phyloP scores from a whole-genome alignment of 139 green algal species.

The Asterochloris erici region DNA sequence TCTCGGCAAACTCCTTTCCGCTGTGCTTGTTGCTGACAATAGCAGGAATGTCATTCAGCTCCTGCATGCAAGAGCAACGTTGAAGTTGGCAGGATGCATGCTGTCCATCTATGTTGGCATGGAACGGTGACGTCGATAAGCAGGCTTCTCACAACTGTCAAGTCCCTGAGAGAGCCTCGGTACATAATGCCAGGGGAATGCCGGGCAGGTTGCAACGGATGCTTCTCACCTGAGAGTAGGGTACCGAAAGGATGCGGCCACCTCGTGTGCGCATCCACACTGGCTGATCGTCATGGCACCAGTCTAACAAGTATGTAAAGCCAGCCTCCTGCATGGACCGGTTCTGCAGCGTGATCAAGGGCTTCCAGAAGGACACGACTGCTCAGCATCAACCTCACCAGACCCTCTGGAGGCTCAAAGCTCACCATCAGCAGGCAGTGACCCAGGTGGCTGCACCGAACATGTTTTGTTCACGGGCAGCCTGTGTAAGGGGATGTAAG shows the following conservation, averaged over 20 bases:
- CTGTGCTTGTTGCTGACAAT: neutral
- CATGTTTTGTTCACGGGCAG: neutral
- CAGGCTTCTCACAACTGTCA: too few relatives aligned
- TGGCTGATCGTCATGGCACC: conserved; percentile 20
- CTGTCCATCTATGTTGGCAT: too few relatives aligned
- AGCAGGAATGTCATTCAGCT: conserved; percentile 18
- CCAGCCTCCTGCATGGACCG: neutral
- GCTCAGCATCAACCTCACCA: neutral
- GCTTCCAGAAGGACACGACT: neutral
- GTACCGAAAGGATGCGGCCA: neutral
- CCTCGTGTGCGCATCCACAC: conserved; percentile 8
- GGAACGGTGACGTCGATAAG: too few relatives aligned
- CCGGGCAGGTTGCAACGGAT: too few relatives aligned
- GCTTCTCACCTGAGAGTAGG: conserved; percentile 1
- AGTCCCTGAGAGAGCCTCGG: too few relatives aligned
- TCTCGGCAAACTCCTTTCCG: conserved; percentile 5
- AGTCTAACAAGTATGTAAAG: conserved; percentile 5
- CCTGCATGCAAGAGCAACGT: neutral
- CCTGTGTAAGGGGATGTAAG: neutral
- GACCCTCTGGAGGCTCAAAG: neutral
- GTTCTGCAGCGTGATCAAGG: neutral
- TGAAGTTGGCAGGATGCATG: neutral
- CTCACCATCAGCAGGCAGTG: neutral
- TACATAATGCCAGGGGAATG: too few relatives aligned
- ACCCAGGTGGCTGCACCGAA: neutral